Percentiles rank a stretch among this genome's conserved stretches.
These are phyloP conservation scores for Penicillium psychrosexuale DNA, from an alignment of 2,329 filamentous ascomycete genomes.

Conservation along the genomic window DNA sequence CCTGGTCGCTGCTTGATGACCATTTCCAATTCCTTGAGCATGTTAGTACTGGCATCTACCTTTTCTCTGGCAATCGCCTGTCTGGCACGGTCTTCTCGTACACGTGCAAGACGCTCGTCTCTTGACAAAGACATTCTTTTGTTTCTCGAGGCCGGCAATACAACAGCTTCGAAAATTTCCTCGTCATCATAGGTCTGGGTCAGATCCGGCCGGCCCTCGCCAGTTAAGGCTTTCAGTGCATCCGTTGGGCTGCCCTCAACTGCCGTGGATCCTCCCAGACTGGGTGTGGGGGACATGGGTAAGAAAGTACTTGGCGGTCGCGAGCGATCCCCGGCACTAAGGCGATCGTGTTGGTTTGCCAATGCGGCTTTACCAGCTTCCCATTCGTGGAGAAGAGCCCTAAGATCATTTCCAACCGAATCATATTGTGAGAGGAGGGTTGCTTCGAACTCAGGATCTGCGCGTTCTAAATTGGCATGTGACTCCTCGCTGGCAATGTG, in stretches of 20 bases:
- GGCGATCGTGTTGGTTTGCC: slow-evolving; percentile 75
- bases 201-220: slow-evolving; percentile 53
- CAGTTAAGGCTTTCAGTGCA: slow-evolving; percentile 75
- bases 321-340: slow-evolving; percentile 63
- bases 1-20: slow-evolving; percentile 65
- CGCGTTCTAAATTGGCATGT: slow-evolving; percentile 71
- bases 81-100: slow-evolving; percentile 79
- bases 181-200: slow-evolving; percentile 52
- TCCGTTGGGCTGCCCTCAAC: slow-evolving; percentile 61
- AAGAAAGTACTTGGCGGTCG: slow-evolving; percentile 48
- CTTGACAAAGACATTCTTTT: slow-evolving; percentile 69
- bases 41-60: slow-evolving; percentile 76
- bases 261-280: slow-evolving; percentile 46
- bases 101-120: slow-evolving; percentile 82
- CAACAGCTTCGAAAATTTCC: slow-evolving; percentile 89
- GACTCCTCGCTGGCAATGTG: slow-evolving; percentile 89
- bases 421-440: slow-evolving; percentile 88
- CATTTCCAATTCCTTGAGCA: slow-evolving; percentile 90
- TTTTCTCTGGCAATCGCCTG: slow-evolving; percentile 70
- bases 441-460: slow-evolving; percentile 67
- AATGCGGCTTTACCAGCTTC: slow-evolving; percentile 81
- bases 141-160: slow-evolving; percentile 60
- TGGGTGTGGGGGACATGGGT: slow-evolving; percentile 47
- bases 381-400: slow-evolving; percentile 77
- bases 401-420: slow-evolving; percentile 84